phyloP scores from a whole-genome alignment of 176 grass and related monocot genomes.

The Bonia amplexicaulis region DNA sequence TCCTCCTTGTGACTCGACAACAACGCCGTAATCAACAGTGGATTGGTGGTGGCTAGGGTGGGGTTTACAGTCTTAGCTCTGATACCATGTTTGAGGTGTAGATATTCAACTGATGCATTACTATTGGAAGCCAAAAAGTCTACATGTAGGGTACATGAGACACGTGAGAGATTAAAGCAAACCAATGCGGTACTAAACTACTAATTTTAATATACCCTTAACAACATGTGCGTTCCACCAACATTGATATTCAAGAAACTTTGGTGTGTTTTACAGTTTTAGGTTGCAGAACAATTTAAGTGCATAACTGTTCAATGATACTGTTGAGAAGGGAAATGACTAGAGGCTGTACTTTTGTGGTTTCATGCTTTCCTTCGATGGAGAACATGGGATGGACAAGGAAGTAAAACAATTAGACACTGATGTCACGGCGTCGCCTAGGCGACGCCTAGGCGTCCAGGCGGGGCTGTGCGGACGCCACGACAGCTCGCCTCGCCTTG shows the following conservation, averaged over 20 bases:
- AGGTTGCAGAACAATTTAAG: neutral
- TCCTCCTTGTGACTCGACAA: neutral
- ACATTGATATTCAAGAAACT: neutral
- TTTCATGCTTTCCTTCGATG: neutral
- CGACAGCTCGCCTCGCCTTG: too few species aligned
- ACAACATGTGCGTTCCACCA: neutral
- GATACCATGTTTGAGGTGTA: neutral
- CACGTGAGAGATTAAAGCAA: neutral
- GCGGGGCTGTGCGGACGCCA: too few species aligned
- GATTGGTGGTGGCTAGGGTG: neutral
- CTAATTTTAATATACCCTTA: neutral
- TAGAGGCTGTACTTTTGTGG: neutral
- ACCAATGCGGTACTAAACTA: neutral
- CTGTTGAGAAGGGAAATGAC: neutral
- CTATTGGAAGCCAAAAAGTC: neutral
- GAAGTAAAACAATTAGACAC: neutral
- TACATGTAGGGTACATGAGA: neutral
- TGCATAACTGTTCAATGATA: neutral
- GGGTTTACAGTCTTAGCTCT: neutral
- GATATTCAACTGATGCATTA: neutral
- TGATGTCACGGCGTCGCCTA: too few species aligned
- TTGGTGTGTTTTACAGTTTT: neutral
- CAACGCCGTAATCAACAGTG: neutral
- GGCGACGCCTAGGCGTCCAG: too few species aligned
- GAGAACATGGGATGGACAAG: neutral